A percentile compares a stretch with the other conserved stretches of the same genome.
Evolutionary conservation across 129 eudicot genomes (phyloP).

Genomic region (Lactuca saligna): DNA sequence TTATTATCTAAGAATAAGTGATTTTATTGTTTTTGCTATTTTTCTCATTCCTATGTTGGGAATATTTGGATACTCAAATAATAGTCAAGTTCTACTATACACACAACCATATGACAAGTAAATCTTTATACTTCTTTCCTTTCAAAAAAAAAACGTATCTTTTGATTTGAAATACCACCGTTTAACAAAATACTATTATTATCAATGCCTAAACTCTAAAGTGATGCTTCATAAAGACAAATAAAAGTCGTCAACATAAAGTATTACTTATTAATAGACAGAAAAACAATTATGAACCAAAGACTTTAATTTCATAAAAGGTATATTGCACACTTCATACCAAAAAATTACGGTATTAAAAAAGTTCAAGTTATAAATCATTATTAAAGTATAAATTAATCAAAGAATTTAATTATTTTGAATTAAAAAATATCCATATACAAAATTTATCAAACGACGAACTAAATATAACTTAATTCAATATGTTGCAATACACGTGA

Average conservation of each 20-base stretch:
- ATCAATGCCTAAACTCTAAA: no score
- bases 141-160: background rate
- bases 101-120: background rate
- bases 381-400: no score
- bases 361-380: background rate
- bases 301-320: constrained; percentile 5
- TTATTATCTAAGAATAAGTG: background rate
- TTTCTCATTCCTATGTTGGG: background rate
- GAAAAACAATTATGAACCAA: background rate
- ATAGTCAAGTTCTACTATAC: background rate
- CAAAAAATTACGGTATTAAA: background rate
- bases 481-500: background rate
- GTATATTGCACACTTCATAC: background rate
- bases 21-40: background rate
- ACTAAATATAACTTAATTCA: background rate
- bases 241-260: constrained; percentile 1
- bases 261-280: background rate
- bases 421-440: background rate
- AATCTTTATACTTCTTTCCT: background rate
- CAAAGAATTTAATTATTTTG: no score
- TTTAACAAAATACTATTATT: no score
- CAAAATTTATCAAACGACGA: background rate
- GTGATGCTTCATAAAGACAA: background rate
- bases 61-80: no score
- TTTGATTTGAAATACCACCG: background rate